Percentiles rank a stretch among this genome's conserved stretches.
phyloP scores from a whole-genome alignment of 23 red algal genomes.

The Gracilaria gracilis region DNA sequence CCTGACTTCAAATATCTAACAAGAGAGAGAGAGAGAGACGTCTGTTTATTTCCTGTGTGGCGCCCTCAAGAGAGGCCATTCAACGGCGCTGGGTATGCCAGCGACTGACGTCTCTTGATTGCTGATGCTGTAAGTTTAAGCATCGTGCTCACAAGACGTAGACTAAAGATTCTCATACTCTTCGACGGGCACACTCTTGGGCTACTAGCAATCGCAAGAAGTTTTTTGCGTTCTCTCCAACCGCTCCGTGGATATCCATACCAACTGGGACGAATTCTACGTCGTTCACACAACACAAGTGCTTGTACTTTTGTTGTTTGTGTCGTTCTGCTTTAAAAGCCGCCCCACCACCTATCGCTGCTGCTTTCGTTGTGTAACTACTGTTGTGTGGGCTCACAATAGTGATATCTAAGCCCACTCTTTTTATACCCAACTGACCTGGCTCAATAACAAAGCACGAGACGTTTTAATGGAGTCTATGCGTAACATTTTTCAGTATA shows the following conservation, averaged over 20 bases:
- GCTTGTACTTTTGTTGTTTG: neutral
- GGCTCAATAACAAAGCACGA: too few species aligned
- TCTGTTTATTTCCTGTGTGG: too few species aligned
- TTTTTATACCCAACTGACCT: too few species aligned
- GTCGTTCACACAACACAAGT: neutral
- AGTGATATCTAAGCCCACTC: neutral
- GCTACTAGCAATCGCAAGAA: neutral
- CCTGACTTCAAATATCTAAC: too few species aligned
- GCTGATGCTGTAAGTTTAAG: neutral
- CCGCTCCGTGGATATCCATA: neutral
- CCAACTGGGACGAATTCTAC: neutral
- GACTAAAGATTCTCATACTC: neutral
- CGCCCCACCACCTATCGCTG: neutral
- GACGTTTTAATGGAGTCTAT: too few species aligned
- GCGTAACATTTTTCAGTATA: too few species aligned
- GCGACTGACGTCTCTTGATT: neutral
- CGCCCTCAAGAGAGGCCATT: too few species aligned
- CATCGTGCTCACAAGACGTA: neutral
- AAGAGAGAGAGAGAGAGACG: too few species aligned
- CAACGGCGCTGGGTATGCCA: too few species aligned
- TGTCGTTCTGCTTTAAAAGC: neutral
- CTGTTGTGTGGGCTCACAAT: slow-evolving; percentile 22
- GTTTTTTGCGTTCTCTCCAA: neutral
- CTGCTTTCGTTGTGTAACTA: neutral
- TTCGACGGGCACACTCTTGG: neutral